Percentiles rank a stretch among this genome's conserved stretches.
These are phyloP conservation scores for Bonnemaisonia californica DNA, from an alignment of 31 red algal genomes.

Conservation along the genomic window DNA sequence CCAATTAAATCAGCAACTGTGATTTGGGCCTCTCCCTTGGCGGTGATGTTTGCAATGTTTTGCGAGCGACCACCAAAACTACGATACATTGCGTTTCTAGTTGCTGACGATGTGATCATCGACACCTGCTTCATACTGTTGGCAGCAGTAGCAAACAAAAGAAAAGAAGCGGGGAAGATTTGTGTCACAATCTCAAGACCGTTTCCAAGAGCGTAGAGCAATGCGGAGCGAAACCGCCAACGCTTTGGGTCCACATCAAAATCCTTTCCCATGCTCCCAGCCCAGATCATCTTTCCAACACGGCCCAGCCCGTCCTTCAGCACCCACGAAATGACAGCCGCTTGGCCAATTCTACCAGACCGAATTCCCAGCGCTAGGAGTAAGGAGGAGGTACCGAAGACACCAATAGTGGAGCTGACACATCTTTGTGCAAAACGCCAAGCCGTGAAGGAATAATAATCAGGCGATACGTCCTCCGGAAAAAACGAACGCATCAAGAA, in stretches of 20 bases:
- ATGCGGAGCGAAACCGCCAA: constrained; percentile 90
- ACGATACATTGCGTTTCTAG: constrained; percentile 98
- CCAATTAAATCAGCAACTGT: constrained; percentile 96
- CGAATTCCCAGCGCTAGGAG: constrained; percentile 95
- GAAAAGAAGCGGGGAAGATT: constrained; percentile 94
- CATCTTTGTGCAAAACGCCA: constrained; percentile 96
- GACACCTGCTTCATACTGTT: constrained; percentile 96
- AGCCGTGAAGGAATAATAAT: constrained; percentile 94
- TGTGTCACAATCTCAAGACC: constrained; percentile 96
- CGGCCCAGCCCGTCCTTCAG: constrained; percentile 96
- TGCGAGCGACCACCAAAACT: constrained; percentile 90
- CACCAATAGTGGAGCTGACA: constrained; percentile 91
- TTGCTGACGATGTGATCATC: constrained; percentile 93
- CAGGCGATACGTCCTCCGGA: constrained; percentile 93
- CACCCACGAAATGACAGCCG: constrained; percentile 95
- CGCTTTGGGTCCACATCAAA: constrained; percentile 98
- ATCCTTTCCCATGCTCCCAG: constrained; percentile 88
- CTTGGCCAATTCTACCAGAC: constrained; percentile 94
- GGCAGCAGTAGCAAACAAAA: constrained; percentile 90
- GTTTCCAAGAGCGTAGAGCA: constrained; percentile 91
- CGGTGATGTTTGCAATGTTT: constrained; percentile 98
- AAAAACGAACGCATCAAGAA: constrained; percentile 82
- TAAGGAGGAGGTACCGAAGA: constrained; percentile 95
- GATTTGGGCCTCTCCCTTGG: constrained; percentile 99
- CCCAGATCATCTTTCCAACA: constrained; percentile 99